These are phyloP conservation scores for Suhomyces maxii DNA, from an alignment of 1,139 yeast genomes.

Conservation along the genomic window DNA sequence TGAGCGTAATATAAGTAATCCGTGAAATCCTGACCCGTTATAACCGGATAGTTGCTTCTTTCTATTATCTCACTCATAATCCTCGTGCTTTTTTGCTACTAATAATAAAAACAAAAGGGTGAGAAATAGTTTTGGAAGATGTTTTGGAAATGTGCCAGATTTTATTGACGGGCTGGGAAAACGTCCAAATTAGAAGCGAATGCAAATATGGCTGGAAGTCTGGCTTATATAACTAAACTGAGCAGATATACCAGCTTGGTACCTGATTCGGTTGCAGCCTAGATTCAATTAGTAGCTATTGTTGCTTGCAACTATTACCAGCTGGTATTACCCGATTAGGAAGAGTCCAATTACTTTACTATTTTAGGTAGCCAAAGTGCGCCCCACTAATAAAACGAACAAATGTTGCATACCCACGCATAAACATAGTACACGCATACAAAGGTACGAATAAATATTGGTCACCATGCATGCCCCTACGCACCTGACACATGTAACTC, in stretches of 20 bases:
- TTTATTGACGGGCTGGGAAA: background rate
- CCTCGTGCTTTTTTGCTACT: too few relatives aligned
- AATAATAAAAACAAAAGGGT: background rate
- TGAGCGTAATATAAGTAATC: conserved; percentile 10
- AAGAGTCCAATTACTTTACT: background rate
- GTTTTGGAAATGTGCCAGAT: background rate
- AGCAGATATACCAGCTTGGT: background rate
- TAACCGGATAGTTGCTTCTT: background rate
- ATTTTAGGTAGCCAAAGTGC: background rate
- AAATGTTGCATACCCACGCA: too few relatives aligned
- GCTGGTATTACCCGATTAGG: conserved; percentile 1
- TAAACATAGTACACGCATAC: background rate
- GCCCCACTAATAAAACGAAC: too few relatives aligned
- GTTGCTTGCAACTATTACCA: background rate
- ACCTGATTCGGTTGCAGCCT: background rate
- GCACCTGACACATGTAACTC: too few relatives aligned
- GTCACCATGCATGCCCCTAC: too few relatives aligned
- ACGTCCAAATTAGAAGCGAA: background rate
- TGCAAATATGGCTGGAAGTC: background rate
- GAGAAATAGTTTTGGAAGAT: too few relatives aligned
- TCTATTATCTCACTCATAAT: background rate
- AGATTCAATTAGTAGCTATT: background rate
- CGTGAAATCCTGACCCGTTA: conserved; percentile 5
- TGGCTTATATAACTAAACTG: background rate
- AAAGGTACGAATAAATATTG: too few relatives aligned